Evolutionary conservation across 2,329 filamentous ascomycete genomes (phyloP).

Genomic region (Fusarium verrucosum): DNA sequence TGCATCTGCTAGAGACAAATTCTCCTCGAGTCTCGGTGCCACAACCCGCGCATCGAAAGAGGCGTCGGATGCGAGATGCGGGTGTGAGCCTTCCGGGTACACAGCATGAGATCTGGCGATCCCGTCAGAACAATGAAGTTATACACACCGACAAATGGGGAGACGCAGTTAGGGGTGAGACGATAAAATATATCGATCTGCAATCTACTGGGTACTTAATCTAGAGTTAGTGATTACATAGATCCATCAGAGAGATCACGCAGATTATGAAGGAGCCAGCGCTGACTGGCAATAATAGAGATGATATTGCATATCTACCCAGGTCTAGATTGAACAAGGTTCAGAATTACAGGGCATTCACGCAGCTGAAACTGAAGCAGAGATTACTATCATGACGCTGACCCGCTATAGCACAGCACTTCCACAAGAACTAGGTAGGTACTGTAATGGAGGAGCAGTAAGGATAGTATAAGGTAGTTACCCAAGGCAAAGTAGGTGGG

Average conservation of each 20-base stretch:
- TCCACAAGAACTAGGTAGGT: background rate
- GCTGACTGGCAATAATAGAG: background rate
- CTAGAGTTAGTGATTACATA: background rate
- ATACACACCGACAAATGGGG: background rate
- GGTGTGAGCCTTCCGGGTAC: background rate
- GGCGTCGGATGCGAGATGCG: slow-evolving; percentile 36
- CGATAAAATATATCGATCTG: background rate
- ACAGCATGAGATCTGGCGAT: slow-evolving; percentile 11
- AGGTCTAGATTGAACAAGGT: slow-evolving; percentile 2
- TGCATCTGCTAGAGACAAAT: slow-evolving; percentile 17
- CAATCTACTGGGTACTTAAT: background rate
- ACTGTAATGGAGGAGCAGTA: no score
- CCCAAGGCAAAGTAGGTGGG: background rate
- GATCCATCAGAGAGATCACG: background rate
- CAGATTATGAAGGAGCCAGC: background rate
- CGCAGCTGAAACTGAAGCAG: slow-evolving; percentile 13
- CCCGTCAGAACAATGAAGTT: background rate
- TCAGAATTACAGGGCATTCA: background rate
- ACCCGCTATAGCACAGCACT: background rate
- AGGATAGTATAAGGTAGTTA: no score
- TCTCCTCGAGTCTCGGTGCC: slow-evolving; percentile 18
- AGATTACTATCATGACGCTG: background rate
- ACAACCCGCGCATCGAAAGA: slow-evolving; percentile 28
- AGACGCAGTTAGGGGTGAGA: background rate
- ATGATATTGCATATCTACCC: no score